Evolutionary conservation across 768 basidiomycete genomes (phyloP).

Genomic region (Paxillus ammoniavirescens): DNA sequence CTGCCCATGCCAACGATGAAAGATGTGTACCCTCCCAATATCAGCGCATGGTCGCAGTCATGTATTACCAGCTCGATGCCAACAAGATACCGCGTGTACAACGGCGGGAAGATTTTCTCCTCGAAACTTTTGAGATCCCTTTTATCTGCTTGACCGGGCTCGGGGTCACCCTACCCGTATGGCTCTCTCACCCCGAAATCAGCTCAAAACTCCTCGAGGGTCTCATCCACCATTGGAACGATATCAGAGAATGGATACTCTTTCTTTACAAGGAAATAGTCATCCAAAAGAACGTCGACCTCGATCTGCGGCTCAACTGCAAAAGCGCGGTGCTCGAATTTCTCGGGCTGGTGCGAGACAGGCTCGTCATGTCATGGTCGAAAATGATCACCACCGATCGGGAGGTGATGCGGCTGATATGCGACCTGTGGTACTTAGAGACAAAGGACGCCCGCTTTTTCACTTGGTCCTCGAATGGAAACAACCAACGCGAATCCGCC

Average conservation of each 20-base stretch:
- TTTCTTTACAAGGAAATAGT: constrained; percentile 19
- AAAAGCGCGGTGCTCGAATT: constrained; percentile 26
- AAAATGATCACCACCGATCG: constrained; percentile 20
- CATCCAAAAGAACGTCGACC: constrained; percentile 1
- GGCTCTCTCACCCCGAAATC: constrained; percentile 18
- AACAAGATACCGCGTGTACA: constrained; percentile 16
- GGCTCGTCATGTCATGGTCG: constrained; percentile 27
- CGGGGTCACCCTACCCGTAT: constrained; percentile 22
- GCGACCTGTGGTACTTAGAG: constrained; percentile 28
- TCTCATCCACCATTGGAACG: constrained; percentile 19
- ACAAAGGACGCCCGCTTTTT: constrained; percentile 21
- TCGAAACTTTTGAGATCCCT: constrained; percentile 10
- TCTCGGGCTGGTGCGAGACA: constrained; percentile 24
- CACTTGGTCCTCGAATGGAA: constrained; percentile 12
- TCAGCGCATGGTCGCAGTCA: constrained; percentile 17
- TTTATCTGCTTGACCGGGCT: constrained; percentile 17
- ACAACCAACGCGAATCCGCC: constrained; percentile 27
- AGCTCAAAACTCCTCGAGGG: constrained; percentile 11
- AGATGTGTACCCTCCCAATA: constrained; percentile 21
- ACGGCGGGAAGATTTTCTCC: constrained; percentile 1
- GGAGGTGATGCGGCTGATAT: constrained; percentile 28
- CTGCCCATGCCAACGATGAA: constrained; percentile 8
- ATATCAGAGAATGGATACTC: constrained; percentile 27
- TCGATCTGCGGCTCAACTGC: constrained; percentile 16
- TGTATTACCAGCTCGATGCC: constrained; percentile 21